Conservation (phyloP, 805 yeast species). For the Groenewaldozyma tartarivorans region DNA sequence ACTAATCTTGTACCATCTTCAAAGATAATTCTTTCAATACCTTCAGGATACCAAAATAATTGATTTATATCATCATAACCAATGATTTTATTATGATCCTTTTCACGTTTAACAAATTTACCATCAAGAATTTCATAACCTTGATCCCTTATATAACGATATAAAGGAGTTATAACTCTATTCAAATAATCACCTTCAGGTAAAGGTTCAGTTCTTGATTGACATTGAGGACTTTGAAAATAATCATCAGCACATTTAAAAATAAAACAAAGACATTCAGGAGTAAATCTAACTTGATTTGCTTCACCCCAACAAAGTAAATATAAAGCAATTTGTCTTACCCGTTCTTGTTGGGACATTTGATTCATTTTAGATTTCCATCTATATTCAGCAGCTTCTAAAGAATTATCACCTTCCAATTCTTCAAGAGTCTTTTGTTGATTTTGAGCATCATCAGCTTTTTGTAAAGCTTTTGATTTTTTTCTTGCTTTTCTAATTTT, state of each 20-base stretch:
- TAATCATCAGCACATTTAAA: conserved; percentile 93
- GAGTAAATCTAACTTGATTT: conserved; percentile 80
- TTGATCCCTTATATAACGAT: conserved; percentile 57
- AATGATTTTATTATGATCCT: conserved; percentile 52
- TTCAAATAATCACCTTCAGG: conserved; percentile 73
- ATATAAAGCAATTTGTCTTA: conserved; percentile 55
- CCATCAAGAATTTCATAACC: conserved; percentile 51
- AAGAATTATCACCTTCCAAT: conserved; percentile 53
- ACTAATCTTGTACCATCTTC: conserved; percentile 90
- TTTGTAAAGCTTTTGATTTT: conserved; percentile 38
- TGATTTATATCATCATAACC: conserved; percentile 98
- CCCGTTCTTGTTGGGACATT: conserved; percentile 46
- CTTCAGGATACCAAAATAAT: conserved; percentile 99
- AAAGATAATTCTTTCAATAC: conserved; percentile 82
- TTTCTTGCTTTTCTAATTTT: conserved; percentile 40
- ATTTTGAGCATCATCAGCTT: conserved; percentile 32
- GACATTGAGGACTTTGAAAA: conserved; percentile 80
- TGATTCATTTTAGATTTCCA: conserved; percentile 63
- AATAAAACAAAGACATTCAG: conserved; percentile 85
- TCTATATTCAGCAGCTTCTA: conserved; percentile 64
- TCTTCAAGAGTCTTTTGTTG: conserved; percentile 53
- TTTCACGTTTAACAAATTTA: conserved; percentile 49
- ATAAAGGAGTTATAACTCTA: conserved; percentile 86
- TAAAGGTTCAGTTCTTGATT: conserved; percentile 45
- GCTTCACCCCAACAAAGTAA: conserved; percentile 71